Conservation (phyloP, 1,284 basidiomycete genomes). For the Paramarasmius palmivorus region DNA sequence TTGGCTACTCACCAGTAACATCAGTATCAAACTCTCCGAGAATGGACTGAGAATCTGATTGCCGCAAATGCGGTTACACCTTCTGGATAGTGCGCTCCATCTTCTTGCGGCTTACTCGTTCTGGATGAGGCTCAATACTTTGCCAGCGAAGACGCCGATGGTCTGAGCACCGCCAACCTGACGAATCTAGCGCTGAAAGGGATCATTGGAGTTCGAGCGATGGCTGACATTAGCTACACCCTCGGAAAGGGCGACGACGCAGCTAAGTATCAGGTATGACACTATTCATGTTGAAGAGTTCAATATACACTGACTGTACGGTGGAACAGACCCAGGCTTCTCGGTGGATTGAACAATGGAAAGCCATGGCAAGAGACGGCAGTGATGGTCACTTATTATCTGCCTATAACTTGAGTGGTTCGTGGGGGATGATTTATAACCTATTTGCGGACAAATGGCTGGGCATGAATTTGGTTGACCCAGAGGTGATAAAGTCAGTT, state of each 20-base stretch:
- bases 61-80: neutral
- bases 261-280: neutral
- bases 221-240: constrained; percentile 6
- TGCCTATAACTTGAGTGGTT: neutral
- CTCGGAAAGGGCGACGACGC: neutral
- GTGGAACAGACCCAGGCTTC: neutral
- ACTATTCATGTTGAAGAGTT: no score
- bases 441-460: neutral
- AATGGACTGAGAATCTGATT: constrained; percentile 20
- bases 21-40: neutral
- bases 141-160: neutral
- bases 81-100: neutral
- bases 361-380: neutral
- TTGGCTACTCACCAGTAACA: no score
- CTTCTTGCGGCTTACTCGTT: neutral
- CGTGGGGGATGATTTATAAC: neutral
- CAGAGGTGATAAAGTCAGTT: neutral
- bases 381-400: neutral
- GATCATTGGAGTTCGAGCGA: constrained; percentile 11
- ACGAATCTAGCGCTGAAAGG: constrained; percentile 14
- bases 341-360: neutral
- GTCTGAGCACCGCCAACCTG: constrained; percentile 2
- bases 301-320: neutral
- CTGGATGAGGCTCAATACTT: no score
- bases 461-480: neutral